These are phyloP conservation scores for Flaveria floridana DNA, from an alignment of 140 eudicot species.

Conservation along the genomic window DNA sequence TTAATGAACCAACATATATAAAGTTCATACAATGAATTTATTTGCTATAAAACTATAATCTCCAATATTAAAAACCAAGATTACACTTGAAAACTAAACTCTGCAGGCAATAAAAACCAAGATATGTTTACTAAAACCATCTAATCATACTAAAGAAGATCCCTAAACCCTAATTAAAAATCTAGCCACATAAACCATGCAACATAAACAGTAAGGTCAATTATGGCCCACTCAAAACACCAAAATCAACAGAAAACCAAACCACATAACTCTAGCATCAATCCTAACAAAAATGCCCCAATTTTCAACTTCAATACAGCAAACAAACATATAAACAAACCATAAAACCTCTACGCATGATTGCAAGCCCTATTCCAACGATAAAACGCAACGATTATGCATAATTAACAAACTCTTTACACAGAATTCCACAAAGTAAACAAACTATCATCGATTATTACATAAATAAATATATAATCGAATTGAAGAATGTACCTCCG, in stretches of 20 bases:
- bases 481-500: slow-evolving; percentile 25
- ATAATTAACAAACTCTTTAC: background rate
- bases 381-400: background rate
- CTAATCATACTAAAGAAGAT: background rate
- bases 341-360: slow-evolving; percentile 28
- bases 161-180: slow-evolving; percentile 13
- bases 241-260: slow-evolving; percentile 12
- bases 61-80: slow-evolving; percentile 10
- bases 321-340: slow-evolving; percentile 15
- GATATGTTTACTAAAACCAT: background rate
- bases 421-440: slow-evolving; percentile 17
- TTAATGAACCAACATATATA: background rate
- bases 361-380: slow-evolving; percentile 8
- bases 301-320: background rate
- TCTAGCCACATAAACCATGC: slow-evolving; percentile 11
- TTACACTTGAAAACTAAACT: too few species aligned
- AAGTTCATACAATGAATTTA: background rate
- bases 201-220: background rate
- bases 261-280: slow-evolving; percentile 13
- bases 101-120: background rate
- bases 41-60: slow-evolving; percentile 16
- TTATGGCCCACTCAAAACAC: slow-evolving; percentile 3
- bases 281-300: background rate
- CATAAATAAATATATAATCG: background rate
- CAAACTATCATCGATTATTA: slow-evolving; percentile 18